Percentiles rank a stretch among this genome's conserved stretches.
Conservation (phyloP, 2,329 filamentous ascomycete species). For the Malbranchea zuffiana region DNA sequence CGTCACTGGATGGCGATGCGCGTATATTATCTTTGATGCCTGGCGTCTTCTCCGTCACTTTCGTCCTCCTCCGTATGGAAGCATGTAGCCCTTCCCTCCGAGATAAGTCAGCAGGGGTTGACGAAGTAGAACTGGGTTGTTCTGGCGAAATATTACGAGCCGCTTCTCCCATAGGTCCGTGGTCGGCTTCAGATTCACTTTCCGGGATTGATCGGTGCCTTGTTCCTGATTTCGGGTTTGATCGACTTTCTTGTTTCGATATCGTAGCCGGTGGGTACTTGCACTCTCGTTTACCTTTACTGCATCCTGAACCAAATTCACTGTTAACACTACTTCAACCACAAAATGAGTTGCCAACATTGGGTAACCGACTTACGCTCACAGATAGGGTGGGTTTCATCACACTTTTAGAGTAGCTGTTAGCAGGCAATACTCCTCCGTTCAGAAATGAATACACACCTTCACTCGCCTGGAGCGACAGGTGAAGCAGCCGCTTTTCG, state of each 20-base stretch:
- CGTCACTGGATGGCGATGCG: constrained; percentile 43
- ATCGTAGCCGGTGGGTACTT: constrained; percentile 62
- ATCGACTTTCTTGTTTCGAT: constrained; percentile 33
- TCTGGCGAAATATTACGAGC: background rate
- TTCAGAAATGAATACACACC: constrained; percentile 28
- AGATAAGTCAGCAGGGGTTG: constrained; percentile 12
- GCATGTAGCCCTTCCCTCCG: constrained; percentile 26
- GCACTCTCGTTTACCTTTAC: constrained; percentile 84
- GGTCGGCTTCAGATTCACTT: constrained; percentile 40
- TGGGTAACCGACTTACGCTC: constrained; percentile 45
- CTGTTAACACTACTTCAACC: constrained; percentile 3
- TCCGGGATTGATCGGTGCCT: constrained; percentile 32
- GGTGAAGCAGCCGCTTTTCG: constrained; percentile 86
- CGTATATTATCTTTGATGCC: constrained; percentile 24
- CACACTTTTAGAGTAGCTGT: constrained; percentile 51
- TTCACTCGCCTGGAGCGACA: constrained; percentile 82
- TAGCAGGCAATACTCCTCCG: constrained; percentile 14
- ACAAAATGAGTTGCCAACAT: constrained; percentile 6
- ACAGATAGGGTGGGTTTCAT: constrained; percentile 77
- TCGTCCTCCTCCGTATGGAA: constrained; percentile 17
- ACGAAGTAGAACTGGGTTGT: background rate
- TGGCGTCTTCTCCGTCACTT: constrained; percentile 27
- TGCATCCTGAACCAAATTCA: constrained; percentile 51
- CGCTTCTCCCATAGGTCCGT: constrained; percentile 21
- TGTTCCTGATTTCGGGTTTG: constrained; percentile 34